A percentile compares a stretch with the other conserved stretches of the same genome.
These are phyloP conservation scores for Wolfiporia cocos DNA, from an alignment of 1,284 basidiomycete genomes.

Conservation along the genomic window DNA sequence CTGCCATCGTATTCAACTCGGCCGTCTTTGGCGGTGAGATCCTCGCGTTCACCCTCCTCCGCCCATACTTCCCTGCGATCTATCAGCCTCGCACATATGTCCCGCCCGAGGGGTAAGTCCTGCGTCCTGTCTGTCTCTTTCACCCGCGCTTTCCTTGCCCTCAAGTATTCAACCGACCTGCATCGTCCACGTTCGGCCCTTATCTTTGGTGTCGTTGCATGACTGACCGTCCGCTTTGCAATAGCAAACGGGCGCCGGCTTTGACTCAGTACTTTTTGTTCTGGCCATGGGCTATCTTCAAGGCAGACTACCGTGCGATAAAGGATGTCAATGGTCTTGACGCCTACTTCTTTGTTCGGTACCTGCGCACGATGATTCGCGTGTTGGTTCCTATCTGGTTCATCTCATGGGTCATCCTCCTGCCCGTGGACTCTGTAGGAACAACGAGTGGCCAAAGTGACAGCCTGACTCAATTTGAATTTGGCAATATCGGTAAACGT, in stretches of 20 bases:
- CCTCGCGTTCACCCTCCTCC: constrained; percentile 61
- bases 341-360: constrained; percentile 92
- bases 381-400: constrained; percentile 82
- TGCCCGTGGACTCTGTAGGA: constrained; percentile 62
- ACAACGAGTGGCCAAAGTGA: constrained; percentile 40
- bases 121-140: constrained; percentile 1
- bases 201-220: no score
- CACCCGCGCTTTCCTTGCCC: neutral
- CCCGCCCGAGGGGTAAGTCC: constrained; percentile 38
- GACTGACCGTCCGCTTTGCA: constrained; percentile 3
- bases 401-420: constrained; percentile 63
- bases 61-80: constrained; percentile 66
- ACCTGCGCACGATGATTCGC: constrained; percentile 76
- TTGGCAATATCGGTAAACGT: constrained; percentile 66
- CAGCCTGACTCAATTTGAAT: constrained; percentile 74
- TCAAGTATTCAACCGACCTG: no score
- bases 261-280: constrained; percentile 39
- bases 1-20: constrained; percentile 72
- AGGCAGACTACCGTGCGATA: constrained; percentile 55
- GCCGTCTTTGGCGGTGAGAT: constrained; percentile 65
- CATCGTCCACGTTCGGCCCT: no score
- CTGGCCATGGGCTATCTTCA: constrained; percentile 58
- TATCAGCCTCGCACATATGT: constrained; percentile 79
- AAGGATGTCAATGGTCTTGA: constrained; percentile 82
- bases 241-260: constrained; percentile 48